phyloP scores from a whole-genome alignment of 176 grass and related monocot genomes.

The Tuctoria greenei region DNA sequence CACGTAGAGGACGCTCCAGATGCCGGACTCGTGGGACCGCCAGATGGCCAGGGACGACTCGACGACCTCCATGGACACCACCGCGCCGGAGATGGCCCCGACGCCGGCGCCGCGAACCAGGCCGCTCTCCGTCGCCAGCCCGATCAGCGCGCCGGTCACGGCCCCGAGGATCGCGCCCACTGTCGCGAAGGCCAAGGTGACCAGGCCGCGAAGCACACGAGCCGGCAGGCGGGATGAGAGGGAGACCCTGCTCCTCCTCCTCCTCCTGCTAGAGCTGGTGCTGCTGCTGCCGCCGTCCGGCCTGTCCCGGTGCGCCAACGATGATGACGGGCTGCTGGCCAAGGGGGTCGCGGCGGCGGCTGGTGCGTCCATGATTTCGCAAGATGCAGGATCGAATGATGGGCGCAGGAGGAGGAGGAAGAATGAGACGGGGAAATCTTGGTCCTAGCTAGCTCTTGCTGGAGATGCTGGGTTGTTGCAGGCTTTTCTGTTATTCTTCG shows the following conservation, averaged over 20 bases:
- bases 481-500: not conserved
- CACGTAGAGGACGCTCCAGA: conserved; percentile 76
- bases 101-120: conserved; percentile 67
- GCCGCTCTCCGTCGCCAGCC: conserved; percentile 79
- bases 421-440: no score
- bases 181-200: conserved; percentile 74
- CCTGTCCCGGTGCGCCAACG: not conserved
- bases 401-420: no score
- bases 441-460: no score
- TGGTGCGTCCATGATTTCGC: conserved; percentile 36
- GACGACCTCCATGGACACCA: conserved; percentile 85
- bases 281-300: not conserved
- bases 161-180: conserved; percentile 62
- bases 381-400: no score
- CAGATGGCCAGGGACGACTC: conserved; percentile 65
- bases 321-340: not conserved
- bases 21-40: conserved; percentile 54
- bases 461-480: no score
- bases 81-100: conserved; percentile 70
- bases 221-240: not conserved
- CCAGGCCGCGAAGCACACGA: conserved; percentile 45
- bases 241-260: not conserved
- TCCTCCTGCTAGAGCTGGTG: no score
- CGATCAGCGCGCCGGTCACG: conserved; percentile 75
- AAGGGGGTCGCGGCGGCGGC: not conserved